Conservation (phyloP, 2,329 filamentous ascomycete genomes). For the Xylaria digitata region DNA sequence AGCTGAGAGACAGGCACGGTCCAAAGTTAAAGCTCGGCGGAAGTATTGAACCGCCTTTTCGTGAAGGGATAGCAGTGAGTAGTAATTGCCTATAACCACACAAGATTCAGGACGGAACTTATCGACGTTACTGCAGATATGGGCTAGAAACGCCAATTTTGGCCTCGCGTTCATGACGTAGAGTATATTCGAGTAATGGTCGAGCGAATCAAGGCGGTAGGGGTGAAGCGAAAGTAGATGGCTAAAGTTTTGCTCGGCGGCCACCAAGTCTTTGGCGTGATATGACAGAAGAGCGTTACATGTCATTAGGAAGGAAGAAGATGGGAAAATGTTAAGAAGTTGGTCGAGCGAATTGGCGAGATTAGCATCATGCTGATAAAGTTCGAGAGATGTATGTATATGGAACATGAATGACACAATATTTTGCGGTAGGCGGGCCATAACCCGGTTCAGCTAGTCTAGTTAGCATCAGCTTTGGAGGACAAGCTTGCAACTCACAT, state of each 20-base stretch:
- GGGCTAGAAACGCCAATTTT: conserved; percentile 91
- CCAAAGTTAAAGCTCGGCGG: conserved; percentile 87
- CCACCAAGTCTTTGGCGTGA: conserved; percentile 84
- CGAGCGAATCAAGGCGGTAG: conserved; percentile 84
- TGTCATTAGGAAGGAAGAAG: conserved; percentile 88
- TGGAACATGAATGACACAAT: conserved; percentile 96
- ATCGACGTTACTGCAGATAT: conserved; percentile 89
- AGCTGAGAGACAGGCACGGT: conserved; percentile 89
- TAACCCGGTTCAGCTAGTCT: conserved; percentile 74
- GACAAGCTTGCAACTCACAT: conserved; percentile 65
- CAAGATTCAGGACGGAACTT: conserved; percentile 97
- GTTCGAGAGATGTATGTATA: conserved; percentile 87
- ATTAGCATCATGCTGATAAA: conserved; percentile 84
- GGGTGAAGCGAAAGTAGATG: conserved; percentile 81
- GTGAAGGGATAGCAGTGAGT: conserved; percentile 91
- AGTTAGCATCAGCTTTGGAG: conserved; percentile 44
- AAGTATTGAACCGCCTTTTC: conserved; percentile 99
- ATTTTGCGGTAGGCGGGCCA: conserved; percentile 82
- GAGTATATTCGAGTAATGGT: conserved; percentile 97
- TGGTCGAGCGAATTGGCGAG: conserved; percentile 81
- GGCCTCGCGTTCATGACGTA: conserved; percentile 91
- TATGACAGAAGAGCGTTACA: conserved; percentile 90
- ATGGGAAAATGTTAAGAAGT: conserved; percentile 85
- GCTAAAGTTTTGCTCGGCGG: conserved; percentile 75
- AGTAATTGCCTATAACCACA: conserved; percentile 97